Conservation (phyloP, 352 stramenopile species). For the Globisporangium viniferum region DNA sequence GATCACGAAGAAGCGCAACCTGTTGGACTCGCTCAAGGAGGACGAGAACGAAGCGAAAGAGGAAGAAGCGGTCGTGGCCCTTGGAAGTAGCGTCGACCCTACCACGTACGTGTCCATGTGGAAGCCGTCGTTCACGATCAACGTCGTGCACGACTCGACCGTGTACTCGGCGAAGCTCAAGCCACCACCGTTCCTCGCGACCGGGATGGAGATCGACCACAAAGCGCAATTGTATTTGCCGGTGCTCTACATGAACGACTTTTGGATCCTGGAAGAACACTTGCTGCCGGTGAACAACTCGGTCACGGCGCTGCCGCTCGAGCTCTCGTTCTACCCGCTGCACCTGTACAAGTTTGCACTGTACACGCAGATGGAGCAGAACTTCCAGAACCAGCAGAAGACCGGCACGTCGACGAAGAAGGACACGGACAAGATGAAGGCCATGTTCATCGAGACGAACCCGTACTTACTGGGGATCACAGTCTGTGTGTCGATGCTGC, state of each 20-base stretch:
- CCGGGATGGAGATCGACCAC: constrained; percentile 58
- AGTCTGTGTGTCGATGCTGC: constrained; percentile 93
- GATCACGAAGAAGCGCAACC: constrained; percentile 74
- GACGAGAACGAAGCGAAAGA: constrained; percentile 15
- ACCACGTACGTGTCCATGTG: constrained; percentile 76
- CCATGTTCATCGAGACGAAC: constrained; percentile 98
- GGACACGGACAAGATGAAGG: constrained; percentile 93
- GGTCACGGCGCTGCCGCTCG: constrained; percentile 69
- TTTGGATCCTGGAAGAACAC: constrained; percentile 91
- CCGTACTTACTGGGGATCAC: constrained; percentile 95
- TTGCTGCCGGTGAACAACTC: constrained; percentile 90
- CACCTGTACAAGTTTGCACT: constrained; percentile 91
- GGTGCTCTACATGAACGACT: constrained; percentile 92
- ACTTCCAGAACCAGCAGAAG: constrained; percentile 90
- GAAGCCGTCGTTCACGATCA: constrained; percentile 70
- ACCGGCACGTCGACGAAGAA: constrained; percentile 88
- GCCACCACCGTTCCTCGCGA: constrained; percentile 65
- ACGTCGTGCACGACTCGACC: constrained; percentile 68
- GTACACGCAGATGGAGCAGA: constrained; percentile 92
- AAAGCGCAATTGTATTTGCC: constrained; percentile 77
- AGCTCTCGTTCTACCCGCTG: constrained; percentile 85
- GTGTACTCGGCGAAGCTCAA: constrained; percentile 53
- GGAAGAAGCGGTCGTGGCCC: constrained; percentile 1
- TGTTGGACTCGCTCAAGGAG: constrained; percentile 36
- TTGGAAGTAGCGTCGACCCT: constrained; percentile 19